Evolutionary conservation across 169 alveolate genomes (phyloP).

Genomic region (Theileria equi): DNA sequence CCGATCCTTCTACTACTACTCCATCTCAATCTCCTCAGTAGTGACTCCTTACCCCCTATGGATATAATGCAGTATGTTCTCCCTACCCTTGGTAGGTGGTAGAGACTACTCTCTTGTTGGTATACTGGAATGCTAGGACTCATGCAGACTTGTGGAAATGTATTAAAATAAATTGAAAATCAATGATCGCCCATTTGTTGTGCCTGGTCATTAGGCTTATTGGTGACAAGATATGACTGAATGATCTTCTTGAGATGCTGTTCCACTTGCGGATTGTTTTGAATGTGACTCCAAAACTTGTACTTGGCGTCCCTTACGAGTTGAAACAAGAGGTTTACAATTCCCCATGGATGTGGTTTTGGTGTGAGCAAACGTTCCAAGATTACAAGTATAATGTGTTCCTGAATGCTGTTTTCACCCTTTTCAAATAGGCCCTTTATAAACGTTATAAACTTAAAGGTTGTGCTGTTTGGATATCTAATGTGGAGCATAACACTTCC

Average conservation of each 20-base stretch:
- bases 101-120: too few species aligned
- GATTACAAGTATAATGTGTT: constrained; percentile 85
- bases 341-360: constrained; percentile 97
- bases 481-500: constrained; percentile 92
- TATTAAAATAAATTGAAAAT: too few species aligned
- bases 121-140: too few species aligned
- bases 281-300: constrained; percentile 57
- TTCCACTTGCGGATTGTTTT: constrained; percentile 51
- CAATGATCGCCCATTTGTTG: too few species aligned
- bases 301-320: constrained; percentile 46
- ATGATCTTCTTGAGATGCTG: constrained; percentile 50
- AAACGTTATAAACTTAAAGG: constrained; percentile 88
- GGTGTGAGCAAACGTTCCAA: constrained; percentile 87
- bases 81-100: too few species aligned
- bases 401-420: constrained; percentile 85
- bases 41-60: too few species aligned
- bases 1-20: too few species aligned
- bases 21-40: too few species aligned
- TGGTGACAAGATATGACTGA: constrained; percentile 22
- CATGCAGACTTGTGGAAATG: too few species aligned
- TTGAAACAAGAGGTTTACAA: constrained; percentile 64
- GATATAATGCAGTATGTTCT: too few species aligned
- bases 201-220: too few species aligned
- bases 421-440: constrained; percentile 72
- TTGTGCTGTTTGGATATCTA: constrained; percentile 93